These are phyloP conservation scores for Mucor piriformis DNA, from an alignment of 371 early-diverging fungal species.

Conservation along the genomic window DNA sequence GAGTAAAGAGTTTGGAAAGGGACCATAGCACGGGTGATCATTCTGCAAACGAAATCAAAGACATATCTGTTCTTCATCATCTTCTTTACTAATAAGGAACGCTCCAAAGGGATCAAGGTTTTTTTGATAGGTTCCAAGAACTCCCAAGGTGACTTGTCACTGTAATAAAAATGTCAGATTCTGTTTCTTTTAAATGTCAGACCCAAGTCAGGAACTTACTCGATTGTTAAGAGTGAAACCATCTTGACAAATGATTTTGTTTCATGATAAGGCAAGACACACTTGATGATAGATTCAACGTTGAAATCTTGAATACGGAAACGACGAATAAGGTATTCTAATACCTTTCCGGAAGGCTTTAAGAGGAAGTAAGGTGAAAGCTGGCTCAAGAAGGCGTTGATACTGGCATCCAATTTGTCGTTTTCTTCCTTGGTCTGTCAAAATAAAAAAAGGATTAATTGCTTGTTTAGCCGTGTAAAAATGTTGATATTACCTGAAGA, in stretches of 20 bases:
- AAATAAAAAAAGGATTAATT: constrained; percentile 7
- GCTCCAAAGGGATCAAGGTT: constrained; percentile 61
- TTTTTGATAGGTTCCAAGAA: constrained; percentile 69
- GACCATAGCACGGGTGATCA: constrained; percentile 45
- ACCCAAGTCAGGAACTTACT: constrained; percentile 44
- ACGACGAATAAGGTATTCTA: constrained; percentile 94
- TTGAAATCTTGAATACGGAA: constrained; percentile 91
- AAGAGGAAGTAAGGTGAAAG: constrained; percentile 85
- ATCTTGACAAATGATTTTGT: constrained; percentile 85
- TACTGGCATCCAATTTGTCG: constrained; percentile 74
- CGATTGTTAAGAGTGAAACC: constrained; percentile 68
- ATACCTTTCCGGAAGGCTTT: constrained; percentile 80
- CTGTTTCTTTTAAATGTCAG: not conserved
- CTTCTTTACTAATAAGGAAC: constrained; percentile 63
- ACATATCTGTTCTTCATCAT: constrained; percentile 60
- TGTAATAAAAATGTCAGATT: constrained; percentile 15
- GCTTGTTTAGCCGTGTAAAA: too few species aligned
- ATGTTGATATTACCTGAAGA: constrained; percentile 51
- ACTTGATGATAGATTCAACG: constrained; percentile 73
- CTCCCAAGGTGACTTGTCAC: constrained; percentile 66
- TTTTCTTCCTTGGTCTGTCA: constrained; percentile 81
- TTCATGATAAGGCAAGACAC: constrained; percentile 92
- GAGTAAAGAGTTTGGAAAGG: constrained; percentile 63
- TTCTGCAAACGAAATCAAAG: constrained; percentile 70
- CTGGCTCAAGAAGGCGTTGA: constrained; percentile 71